Conservation (phyloP, 352 stramenopile genomes). For the Phytophthora pinifolia region DNA sequence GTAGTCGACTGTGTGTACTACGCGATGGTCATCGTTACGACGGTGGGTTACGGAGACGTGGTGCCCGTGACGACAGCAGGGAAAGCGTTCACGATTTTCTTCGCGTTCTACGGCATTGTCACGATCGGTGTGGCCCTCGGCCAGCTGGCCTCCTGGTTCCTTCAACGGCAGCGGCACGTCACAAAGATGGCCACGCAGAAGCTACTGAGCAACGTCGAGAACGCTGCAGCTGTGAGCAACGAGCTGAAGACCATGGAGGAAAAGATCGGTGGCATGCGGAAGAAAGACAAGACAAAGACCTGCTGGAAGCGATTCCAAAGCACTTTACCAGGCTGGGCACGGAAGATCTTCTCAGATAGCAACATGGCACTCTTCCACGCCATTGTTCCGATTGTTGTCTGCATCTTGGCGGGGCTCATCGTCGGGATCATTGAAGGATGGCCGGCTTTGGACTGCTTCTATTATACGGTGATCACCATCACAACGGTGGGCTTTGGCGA, state of each 20-base stretch:
- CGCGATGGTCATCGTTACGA: conserved; percentile 92
- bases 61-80: conserved; percentile 48
- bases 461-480: conserved; percentile 91
- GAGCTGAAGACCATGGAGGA: conserved; percentile 20
- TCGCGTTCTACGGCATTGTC: conserved; percentile 71
- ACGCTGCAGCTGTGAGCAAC: conserved; percentile 26
- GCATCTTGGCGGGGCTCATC: conserved; percentile 52
- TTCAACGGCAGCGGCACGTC: conserved; percentile 53
- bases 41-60: conserved; percentile 88
- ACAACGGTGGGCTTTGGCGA: conserved; percentile 91
- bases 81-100: conserved; percentile 89
- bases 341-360: conserved; percentile 47
- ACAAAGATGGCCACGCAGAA: conserved; percentile 59
- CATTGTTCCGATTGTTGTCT: conserved; percentile 49
- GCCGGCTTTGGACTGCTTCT: conserved; percentile 86
- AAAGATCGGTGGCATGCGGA: conserved; percentile 11
- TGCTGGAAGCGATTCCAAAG: conserved; percentile 16
- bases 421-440: conserved; percentile 62
- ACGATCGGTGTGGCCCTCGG: conserved; percentile 71
- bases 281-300: conserved; percentile 8
- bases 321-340: conserved; percentile 33
- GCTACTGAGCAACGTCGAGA: conserved; percentile 49
- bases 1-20: conserved; percentile 91
- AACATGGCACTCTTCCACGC: conserved; percentile 50
- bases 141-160: conserved; percentile 51